Conservation (phyloP, 2,329 filamentous ascomycete species). For the Emergomyces africanus region DNA sequence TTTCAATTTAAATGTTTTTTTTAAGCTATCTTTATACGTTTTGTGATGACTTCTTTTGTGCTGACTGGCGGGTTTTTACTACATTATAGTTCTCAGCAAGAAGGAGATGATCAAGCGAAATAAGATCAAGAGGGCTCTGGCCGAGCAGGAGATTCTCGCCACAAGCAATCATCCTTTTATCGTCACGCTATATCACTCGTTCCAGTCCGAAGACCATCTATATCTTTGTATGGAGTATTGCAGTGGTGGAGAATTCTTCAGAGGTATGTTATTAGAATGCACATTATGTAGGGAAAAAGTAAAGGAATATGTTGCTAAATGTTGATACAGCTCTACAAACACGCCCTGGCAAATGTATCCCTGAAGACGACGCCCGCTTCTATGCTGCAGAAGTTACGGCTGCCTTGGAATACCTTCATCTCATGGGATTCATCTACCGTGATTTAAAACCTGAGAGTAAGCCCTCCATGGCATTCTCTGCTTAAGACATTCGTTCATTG, state of each 20-base stretch:
- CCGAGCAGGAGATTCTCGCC: constrained; percentile 94
- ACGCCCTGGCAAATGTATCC: constrained; percentile 89
- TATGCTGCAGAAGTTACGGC: constrained; percentile 97
- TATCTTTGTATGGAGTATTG: constrained; percentile 99
- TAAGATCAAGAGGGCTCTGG: constrained; percentile 97
- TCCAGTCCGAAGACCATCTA: constrained; percentile 96
- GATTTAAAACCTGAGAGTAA: constrained; percentile 94
- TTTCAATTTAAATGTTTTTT: background rate
- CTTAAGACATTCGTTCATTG: background rate
- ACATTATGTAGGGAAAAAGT: background rate
- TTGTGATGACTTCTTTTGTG: background rate
- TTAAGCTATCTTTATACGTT: background rate
- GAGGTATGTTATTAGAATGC: constrained; percentile 33
- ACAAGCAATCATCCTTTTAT: constrained; percentile 99
- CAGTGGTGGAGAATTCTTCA: constrained; percentile 96
- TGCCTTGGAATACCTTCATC: constrained; percentile 86
- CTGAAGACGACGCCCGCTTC: constrained; percentile 91
- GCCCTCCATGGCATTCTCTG: constrained; percentile 25
- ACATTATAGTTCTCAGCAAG: constrained; percentile 73
- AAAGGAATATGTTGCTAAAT: constrained; percentile 8
- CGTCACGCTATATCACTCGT: constrained; percentile 95
- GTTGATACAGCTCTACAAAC: constrained; percentile 64
- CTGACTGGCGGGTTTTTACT: constrained; percentile 3
- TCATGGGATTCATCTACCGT: constrained; percentile 99
- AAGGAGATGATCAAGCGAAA: constrained; percentile 99